Conservation (phyloP, 768 basidiomycete genomes). For the Suillus decipiens region DNA sequence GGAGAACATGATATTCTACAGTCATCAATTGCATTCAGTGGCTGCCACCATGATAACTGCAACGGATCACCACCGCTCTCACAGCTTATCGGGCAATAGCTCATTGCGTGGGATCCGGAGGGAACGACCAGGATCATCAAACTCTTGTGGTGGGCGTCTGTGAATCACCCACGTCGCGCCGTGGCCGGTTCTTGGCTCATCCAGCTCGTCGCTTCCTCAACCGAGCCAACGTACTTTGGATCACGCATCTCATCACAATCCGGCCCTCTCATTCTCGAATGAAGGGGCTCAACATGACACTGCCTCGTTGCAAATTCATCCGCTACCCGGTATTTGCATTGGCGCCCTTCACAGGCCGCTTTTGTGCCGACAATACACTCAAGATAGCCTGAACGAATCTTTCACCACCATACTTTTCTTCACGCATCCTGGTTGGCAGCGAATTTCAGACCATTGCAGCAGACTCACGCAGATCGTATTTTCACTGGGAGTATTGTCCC, state of each 20-base stretch:
- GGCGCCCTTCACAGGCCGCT: slow-evolving; percentile 7
- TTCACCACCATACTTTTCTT: not conserved
- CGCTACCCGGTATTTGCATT: not conserved
- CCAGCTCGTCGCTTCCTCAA: not conserved
- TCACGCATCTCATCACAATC: not conserved
- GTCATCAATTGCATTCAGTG: not conserved
- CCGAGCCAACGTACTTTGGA: not conserved
- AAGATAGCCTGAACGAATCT: not conserved
- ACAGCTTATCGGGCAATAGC: not conserved
- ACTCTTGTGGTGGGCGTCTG: not conserved
- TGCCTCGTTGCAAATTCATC: not conserved
- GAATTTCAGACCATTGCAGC: not conserved
- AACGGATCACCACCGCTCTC: not conserved
- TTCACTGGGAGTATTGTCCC: not conserved
- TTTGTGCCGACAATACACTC: not conserved
- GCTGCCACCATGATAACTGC: not conserved
- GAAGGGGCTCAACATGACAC: not conserved
- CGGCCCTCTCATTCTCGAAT: not conserved
- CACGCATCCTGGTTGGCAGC: not conserved
- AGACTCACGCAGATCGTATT: not conserved
- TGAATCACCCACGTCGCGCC: not conserved
- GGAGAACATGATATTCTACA: not conserved
- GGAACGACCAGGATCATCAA: not conserved
- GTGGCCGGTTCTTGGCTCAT: not conserved
- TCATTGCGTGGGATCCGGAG: not conserved